Conservation (phyloP, 345 rosid genomes). For the Eucalyptus polybractea region DNA sequence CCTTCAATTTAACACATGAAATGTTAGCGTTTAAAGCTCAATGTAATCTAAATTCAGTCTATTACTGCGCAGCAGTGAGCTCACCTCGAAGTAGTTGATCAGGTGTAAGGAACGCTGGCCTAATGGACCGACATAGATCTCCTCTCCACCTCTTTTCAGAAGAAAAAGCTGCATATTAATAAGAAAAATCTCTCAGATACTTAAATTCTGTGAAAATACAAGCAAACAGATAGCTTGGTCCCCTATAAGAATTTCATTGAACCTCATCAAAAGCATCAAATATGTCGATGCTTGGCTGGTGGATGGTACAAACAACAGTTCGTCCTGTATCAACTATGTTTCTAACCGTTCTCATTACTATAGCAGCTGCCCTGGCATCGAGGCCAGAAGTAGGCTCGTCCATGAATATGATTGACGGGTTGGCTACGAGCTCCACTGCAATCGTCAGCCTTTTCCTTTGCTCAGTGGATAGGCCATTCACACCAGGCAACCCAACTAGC, state of each 20-base stretch:
- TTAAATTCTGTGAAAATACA: neutral
- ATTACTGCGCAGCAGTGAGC: neutral
- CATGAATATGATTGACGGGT: slow-evolving; percentile 65
- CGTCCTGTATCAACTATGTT: slow-evolving; percentile 60
- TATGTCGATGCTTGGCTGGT: slow-evolving; percentile 63
- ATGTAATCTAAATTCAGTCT: neutral
- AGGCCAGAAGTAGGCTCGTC: slow-evolving; percentile 70
- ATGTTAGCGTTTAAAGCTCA: neutral
- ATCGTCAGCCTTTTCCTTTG: slow-evolving; percentile 59
- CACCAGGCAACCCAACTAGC: slow-evolving; percentile 52
- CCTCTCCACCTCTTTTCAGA: slow-evolving; percentile 47
- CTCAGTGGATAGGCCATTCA: slow-evolving; percentile 52
- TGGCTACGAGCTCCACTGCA: slow-evolving; percentile 65
- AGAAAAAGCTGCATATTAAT: slow-evolving; percentile 17
- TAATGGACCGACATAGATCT: slow-evolving; percentile 46
- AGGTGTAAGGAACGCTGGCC: slow-evolving; percentile 37
- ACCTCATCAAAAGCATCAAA: slow-evolving; percentile 75
- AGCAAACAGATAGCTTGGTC: neutral
- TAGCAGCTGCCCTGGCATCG: slow-evolving; percentile 69
- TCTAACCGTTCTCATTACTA: slow-evolving; percentile 60
- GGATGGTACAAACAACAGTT: slow-evolving; percentile 62
- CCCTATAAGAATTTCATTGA: neutral
- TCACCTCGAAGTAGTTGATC: slow-evolving; percentile 51
- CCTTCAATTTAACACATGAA: slow-evolving; percentile 6
- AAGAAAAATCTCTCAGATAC: neutral